These are phyloP conservation scores for Globisporangium heterothallicum DNA, from an alignment of 352 stramenopile species.

Conservation along the genomic window DNA sequence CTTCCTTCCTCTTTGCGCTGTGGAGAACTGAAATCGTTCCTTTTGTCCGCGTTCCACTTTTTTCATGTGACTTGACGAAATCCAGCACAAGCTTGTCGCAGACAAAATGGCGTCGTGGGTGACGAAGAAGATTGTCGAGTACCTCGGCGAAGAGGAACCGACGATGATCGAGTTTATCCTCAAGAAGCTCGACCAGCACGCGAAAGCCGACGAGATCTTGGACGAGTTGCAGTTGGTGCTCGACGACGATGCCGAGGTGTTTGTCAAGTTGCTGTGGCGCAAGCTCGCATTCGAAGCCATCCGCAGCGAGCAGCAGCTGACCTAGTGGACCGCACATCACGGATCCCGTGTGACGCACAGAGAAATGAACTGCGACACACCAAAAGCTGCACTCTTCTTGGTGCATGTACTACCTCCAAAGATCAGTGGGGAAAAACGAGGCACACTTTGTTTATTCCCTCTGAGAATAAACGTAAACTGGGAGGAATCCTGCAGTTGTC, in stretches of 20 bases:
- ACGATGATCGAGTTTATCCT: slow-evolving; percentile 44
- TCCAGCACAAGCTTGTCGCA: slow-evolving; percentile 22
- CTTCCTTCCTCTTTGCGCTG: too few relatives aligned
- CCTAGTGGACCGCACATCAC: neutral
- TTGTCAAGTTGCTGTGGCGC: slow-evolving; percentile 49
- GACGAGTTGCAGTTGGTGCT: slow-evolving; percentile 33
- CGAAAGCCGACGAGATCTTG: slow-evolving; percentile 23
- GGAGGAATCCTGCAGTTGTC: too few relatives aligned
- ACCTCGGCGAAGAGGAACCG: slow-evolving; percentile 42
- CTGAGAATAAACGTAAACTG: too few relatives aligned
- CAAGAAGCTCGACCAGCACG: slow-evolving; percentile 26
- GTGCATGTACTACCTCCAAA: too few relatives aligned
- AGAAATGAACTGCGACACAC: neutral
- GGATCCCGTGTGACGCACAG: neutral
- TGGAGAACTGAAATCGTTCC: too few relatives aligned
- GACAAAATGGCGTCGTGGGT: slow-evolving; percentile 45
- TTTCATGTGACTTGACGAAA: neutral
- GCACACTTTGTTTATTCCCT: too few relatives aligned
- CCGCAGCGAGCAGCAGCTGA: slow-evolving; percentile 7
- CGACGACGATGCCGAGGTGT: slow-evolving; percentile 45
- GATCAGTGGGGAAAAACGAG: too few relatives aligned
- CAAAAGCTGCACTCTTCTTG: too few relatives aligned
- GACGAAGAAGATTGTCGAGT: slow-evolving; percentile 44
- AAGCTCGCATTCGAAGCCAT: slow-evolving; percentile 47
- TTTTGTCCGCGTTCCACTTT: too few relatives aligned